Evolutionary conservation across 2,329 filamentous ascomycete genomes (phyloP), one percentile per base, ranked within the genome.

Genomic region (Neofusicoccum umdonicola): DNA sequence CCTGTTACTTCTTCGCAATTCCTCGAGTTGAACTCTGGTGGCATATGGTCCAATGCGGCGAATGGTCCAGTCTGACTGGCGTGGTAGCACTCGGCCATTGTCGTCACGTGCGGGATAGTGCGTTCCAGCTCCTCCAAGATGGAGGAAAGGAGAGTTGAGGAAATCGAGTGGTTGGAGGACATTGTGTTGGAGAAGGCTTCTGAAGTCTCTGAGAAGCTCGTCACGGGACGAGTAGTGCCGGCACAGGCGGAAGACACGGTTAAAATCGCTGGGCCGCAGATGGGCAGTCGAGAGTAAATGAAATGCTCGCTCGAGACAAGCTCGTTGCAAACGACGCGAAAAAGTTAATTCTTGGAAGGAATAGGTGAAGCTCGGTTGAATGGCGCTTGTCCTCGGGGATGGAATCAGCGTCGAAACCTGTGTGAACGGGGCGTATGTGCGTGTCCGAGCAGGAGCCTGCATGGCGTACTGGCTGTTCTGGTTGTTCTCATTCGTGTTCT

Each of bases 171-270:
- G 78, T n/a, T 84, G 83, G 66, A 73, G 68, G 2, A 75, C 70
- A 8, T 72, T 72, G 4, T 77, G 74, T 7, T 72, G 71, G 6
- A 85, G 71, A 5, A 81, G 68, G 3, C 68, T 58, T 60, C 73
- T 75, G 64, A 85, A 79, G 2, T 75, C 73, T 7, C 71, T 69
- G 19, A 79, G 67, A 22, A 83, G 73, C 48, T 78, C 72, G 0
- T 80, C 75, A 15, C 73, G 69, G 27, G 75, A 76, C 22, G 74
- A 83, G 66, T 88, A 88, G 31, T 87, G 82, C 17, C 90, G 78
- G n/a, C 87, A 87, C 64, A 92, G 89, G 41, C 87, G 88, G 73
- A 93, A 93, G 1, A 88, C 82, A 39, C 83, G 82, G n/a, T 76
- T 71, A 44, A 77, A 69, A 1, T 69, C 69, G 35, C 69, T 67